Evolutionary conservation across 805 yeast genomes (phyloP), one percentile per base, ranked within the genome.

Genomic region (Yamadazyma takamatsuzukensis): DNA sequence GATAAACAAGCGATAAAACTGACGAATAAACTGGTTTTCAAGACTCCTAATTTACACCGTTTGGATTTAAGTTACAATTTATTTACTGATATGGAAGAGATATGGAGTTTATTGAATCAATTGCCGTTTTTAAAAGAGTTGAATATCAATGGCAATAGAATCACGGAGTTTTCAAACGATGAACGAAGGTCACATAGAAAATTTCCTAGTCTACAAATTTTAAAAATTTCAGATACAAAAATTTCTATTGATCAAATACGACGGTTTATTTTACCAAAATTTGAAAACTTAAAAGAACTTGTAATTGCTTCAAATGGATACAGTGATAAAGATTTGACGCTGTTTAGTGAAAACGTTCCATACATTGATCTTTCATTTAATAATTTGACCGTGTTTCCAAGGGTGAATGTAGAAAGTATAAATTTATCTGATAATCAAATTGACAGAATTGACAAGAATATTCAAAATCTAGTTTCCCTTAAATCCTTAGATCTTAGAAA

Each of bases 41-140:
- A 44, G 10, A 37, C 48, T 1, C 10, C 6, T 7, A 53, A 45
- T 37, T 48, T 66, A 30, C 34, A 27, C 21, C 57, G 54, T 15
- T 58, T 87, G 24, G 85, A 83, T 53, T 43, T 87, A 30, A 70
- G 86, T 9, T 73, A 58, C 49, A 82, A 85, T 49, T 53, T 83
- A 29, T 53, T 85, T 25, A 48, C 49, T 14, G 56, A 64, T 32
- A 48, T 78, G 37, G 34, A 48, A 0, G 58, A 53, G 1, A 48
- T 82, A 0, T 46, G 65, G 32, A 40, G 47, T 1, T 52, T 80
- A 10, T 37, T 71, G 0, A 33, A 43, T 3, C 36, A 45, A 3
- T 40, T 79, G 19, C 63, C 69, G 0, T 36, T 39, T 0, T 40
- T 86, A 5, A 37, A 45, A 15, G 48, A 51, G 1, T 42, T 85